phyloP scores from a whole-genome alignment of 2,329 filamentous ascomycete genomes.

The Sporothrix variecibatus region DNA sequence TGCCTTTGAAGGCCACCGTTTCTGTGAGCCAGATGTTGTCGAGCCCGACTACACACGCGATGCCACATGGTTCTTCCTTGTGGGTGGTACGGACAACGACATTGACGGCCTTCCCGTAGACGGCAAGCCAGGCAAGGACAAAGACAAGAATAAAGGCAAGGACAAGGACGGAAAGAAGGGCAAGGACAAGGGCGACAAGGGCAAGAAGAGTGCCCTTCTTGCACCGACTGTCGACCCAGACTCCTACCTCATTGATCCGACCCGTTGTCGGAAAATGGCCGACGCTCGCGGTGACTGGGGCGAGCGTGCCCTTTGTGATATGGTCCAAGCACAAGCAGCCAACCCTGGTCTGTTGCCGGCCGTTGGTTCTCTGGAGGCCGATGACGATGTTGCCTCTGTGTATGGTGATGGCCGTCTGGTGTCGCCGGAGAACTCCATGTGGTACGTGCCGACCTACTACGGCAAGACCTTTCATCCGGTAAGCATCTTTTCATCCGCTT shows the following conservation, averaged over 20 bases:
- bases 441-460: constrained; percentile 35
- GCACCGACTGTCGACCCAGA: constrained; percentile 35
- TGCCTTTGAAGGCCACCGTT: constrained; percentile 49
- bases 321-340: constrained; percentile 44
- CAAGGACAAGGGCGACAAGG: neutral
- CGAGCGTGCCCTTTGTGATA: constrained; percentile 46
- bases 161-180: neutral
- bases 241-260: constrained; percentile 43
- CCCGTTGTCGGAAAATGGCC: constrained; percentile 41
- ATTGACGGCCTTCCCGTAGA: neutral
- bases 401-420: constrained; percentile 49
- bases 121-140: neutral
- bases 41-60: constrained; percentile 48
- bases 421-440: constrained; percentile 51
- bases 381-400: constrained; percentile 31
- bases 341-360: constrained; percentile 41
- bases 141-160: neutral
- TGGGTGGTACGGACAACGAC: constrained; percentile 47
- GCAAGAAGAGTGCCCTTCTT: neutral
- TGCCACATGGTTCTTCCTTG: constrained; percentile 53
- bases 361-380: constrained; percentile 33
- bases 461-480: constrained; percentile 33
- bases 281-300: constrained; percentile 47
- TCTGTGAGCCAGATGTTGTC: constrained; percentile 37
- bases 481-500: neutral